Conservation (phyloP, 192 early-diverging fungal species). For the Lobulomyces angularis region DNA sequence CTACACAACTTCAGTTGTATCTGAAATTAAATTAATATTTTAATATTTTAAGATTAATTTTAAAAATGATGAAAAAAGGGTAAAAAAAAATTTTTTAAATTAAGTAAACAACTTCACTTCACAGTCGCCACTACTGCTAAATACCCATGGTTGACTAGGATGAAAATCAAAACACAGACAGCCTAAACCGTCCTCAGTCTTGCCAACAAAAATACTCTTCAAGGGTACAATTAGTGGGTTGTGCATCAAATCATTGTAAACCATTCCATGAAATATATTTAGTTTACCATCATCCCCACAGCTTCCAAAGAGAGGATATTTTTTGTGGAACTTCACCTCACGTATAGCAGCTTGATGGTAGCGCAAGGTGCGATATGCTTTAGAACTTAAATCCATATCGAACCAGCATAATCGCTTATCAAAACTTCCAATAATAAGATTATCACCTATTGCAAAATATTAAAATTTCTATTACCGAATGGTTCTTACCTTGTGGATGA, state of each 20-base stretch:
- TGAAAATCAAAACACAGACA: constrained; percentile 81
- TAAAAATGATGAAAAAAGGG: not conserved
- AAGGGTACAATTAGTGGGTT: constrained; percentile 98
- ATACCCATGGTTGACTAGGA: constrained; percentile 92
- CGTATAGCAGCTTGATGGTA: constrained; percentile 85
- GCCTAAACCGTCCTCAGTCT: constrained; percentile 61
- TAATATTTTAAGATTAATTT: not conserved
- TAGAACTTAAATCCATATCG: constrained; percentile 83
- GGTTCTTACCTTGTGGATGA: constrained; percentile 63
- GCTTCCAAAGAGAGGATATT: constrained; percentile 87
- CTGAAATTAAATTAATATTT: not conserved
- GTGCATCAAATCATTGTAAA: constrained; percentile 87
- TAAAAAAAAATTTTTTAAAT: not conserved
- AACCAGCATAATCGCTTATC: constrained; percentile 96
- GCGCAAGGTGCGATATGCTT: constrained; percentile 85
- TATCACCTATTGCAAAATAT: constrained; percentile 45
- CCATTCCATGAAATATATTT: constrained; percentile 97
- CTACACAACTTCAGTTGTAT: not conserved
- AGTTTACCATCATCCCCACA: constrained; percentile 85
- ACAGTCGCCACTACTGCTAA: constrained; percentile 83
- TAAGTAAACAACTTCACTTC: constrained; percentile 80
- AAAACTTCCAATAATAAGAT: constrained; percentile 89
- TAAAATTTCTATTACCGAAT: constrained; percentile 6
- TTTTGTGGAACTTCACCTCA: constrained; percentile 71
- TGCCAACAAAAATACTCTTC: constrained; percentile 78